Base-by-base conservation (phyloP, 2,329 filamentous ascomycete species). In the Alternaria arborescens region DNA sequence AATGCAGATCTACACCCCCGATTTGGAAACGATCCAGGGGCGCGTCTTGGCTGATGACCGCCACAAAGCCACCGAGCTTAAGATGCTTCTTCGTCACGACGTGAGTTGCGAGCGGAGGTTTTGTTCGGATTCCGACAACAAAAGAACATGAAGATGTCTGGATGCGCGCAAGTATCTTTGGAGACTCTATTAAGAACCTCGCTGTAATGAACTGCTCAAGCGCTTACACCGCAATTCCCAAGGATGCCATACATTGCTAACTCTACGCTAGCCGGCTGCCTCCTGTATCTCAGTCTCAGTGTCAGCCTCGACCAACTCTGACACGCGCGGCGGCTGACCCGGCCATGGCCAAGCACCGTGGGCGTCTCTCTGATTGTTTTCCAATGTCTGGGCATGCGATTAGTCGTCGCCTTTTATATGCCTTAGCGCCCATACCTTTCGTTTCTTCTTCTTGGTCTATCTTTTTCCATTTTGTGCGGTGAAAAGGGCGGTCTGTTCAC, bases 321-420 rank as follows among this genome's bases (percentile, higher is more conserved):
- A 58, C 53, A 62, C 48, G 42, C 58, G 30, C 47, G 53, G 55
- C 52, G 60, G 57, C 52, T 55, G 54, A 57, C 41, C 58, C 52
- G 32, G 54, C 42, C 41, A 57, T 28, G 8, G 62, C 62, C 62
- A 67, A 65, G 65, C 41, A 53, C n/a, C 44, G 34, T 43, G 52
- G 42, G 55, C 52, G 50, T 41, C 32, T 36, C 32, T 14, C 14
- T 36, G 3, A 14, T 36, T 7, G 4, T 16, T 7, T 60, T 36
- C 26, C 44, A 50, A 56, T 58, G 36, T 46, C 52, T 55, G 36
- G 50, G 51, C 38, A 58, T 53, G 38, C 53, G 43, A 47, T 47
- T 51, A 22, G 42, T 56, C 24, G n/a, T 44, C 43, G 28, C 44
- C 52, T 61, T 38, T 62, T 41, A 55, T 52, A 60, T 52, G 32